Evolutionary conservation across 2,329 filamentous ascomycete species (phyloP), one percentile per base, ranked within the genome.

Genomic region (Pseudogymnoascus sp.): DNA sequence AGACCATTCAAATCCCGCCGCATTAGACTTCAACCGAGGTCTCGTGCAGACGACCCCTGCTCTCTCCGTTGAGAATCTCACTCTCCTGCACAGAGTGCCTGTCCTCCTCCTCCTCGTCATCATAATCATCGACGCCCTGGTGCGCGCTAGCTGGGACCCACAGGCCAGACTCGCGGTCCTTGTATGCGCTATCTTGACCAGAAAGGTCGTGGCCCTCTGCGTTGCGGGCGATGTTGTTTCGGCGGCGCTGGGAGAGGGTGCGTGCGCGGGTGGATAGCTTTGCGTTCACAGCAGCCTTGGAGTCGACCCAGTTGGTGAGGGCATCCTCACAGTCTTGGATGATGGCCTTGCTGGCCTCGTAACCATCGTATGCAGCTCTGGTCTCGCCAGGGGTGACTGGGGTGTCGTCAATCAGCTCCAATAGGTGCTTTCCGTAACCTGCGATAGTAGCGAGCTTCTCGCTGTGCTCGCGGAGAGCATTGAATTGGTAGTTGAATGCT

Each of bases 301-400:
- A 88, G 63, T 87, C 84, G 40, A 97, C 92, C 95, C 95, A 99
- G 81, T 96, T 97, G 75, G 92, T 97, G 65, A 99, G 87, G 1
- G 95, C 85, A 74, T 97, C 93, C 78, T 99, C 95, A 76, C 95
- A 99, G 77, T 99, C 95, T 79, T 99, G 95, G 72, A 99, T 97
- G 77, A 99, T 97, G 67, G 90, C 93, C 80, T 97, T 97, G 84
- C 91, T 96, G 66, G 93, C 93, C 76, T 99, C 95, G 75, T 99
- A 99, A 66, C 95, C 95, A 72, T 99, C 95, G 73, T 99, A 99
- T 1, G 95, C 93, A 61, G 91, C 86, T 67, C 95, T 90, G 18
- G 93, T 97, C 83, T 99, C 95, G 69, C 95, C 95, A 23, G 95
- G 95, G 5, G 95, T 99, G 62, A 99, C 95, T 1, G 95, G 95